Base-by-base conservation (phyloP, 768 basidiomycete genomes). In the Boletus sp. region DNA sequence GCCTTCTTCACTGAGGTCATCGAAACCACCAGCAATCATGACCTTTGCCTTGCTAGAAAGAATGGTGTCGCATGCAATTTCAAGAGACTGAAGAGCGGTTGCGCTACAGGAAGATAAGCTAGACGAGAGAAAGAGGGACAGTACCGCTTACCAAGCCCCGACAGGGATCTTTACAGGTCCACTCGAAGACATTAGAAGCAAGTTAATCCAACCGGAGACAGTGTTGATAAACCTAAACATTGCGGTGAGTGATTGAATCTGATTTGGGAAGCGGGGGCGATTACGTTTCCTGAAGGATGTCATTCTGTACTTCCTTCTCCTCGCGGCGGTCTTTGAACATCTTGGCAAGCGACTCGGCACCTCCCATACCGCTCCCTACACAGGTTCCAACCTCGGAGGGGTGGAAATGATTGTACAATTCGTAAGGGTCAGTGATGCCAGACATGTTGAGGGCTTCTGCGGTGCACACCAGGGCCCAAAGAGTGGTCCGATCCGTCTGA, bases 261-360 rank as follows among this genome's bases (percentile, higher is more conserved):
- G 25, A 39, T 30, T 39, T 15, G 35, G 40, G 39, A 27, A 40
- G 15, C 29, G 13, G 30, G n/a, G 9, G 30, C 3, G 1, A 91
- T 67, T 63, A 93, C 90, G 97, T 98, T 73, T 99, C 97, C 72
- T 98, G 97, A 40, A 99, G 78, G 59, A 99, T 90, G 66, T 99
- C 97, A 65, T 95, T 98, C 74, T 98, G 97, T 1, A 98, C 94
- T 34, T 98, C 94, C 71, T 90, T 91, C 77, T 98, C 97, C 66
- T 98, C 96, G 38, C 94, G 89, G 58, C 97, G 88, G 69, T 99
- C 97, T 72, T 93, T 97, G 83, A 99, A 99, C 97, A 99, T 99
- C 74, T 90, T 87, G 48, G 87, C 80, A 75, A 98, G 79, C 66
- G 89, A 90, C 54, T 85, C 83, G 59, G 92, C 84, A 65, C 97